Evolutionary conservation across 2,329 filamentous ascomycete species (phyloP), one percentile per base, ranked within the genome.

Genomic region (Hypomyces perniciosus): DNA sequence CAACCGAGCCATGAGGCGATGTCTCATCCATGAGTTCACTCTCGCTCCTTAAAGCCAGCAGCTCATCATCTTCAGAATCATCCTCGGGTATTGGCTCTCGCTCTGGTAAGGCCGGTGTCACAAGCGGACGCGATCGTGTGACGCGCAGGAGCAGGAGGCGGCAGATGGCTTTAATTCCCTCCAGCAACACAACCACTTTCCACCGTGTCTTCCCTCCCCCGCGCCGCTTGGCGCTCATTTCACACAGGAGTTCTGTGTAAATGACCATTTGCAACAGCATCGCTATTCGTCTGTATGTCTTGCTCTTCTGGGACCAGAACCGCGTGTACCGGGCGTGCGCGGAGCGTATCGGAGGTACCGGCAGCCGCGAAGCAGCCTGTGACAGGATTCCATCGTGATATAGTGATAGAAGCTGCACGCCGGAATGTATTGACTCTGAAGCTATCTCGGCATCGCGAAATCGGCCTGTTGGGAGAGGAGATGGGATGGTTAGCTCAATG

Each of bases 201-300:
- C 93, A 99, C 30, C 90, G 82, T 28, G 85, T 71, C 62, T 80
- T 83, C 67, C 95, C 80, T 41, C 86, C 90, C 13, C 89, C 88
- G 55, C 84, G 84, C 44, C 92, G 80, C 70, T 95, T 95, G 29
- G 91, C 91, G 29, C 87, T 82, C 93, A 99, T 99, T 68, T 99
- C 93, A 80, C 92, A 93, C n/a, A 99, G 73, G 30, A 99, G 75
- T 71, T 99, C 90, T 0, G 91, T 96, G 65, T 97, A 97, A 59
- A 93, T 88, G 28, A 96, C 87, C 71, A 95, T 86, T 65, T 95
- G 90, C 44, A 99, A 74, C 4, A 90, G 74, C 57, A 91, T 78
- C 38, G 92, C 91, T 49, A 95, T 82, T 53, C 88, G 81, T 53
- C 85, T 82, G 68, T 99, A 99, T 8, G 89, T 76, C 4, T 78